Percentiles rank a stretch among this genome's conserved stretches.
Evolutionary conservation across 305 asterid species (phyloP).

Genomic region (Solanum chacoense): DNA sequence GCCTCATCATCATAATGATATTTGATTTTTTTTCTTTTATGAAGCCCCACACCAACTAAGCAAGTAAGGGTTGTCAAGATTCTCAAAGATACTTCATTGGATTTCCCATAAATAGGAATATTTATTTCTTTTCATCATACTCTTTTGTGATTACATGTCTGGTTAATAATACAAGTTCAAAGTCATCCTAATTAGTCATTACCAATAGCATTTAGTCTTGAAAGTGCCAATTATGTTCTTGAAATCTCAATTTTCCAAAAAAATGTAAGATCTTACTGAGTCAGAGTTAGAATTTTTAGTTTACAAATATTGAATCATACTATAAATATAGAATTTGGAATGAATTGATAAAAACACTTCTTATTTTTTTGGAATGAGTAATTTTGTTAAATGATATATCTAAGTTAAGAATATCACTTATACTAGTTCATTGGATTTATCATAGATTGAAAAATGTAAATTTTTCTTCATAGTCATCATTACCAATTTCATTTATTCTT

Average conservation of each 20-base stretch:
- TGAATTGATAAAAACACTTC: too few relatives aligned
- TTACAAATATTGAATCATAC: not conserved
- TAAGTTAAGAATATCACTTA: not conserved
- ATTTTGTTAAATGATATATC: not conserved
- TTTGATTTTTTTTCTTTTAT: not conserved
- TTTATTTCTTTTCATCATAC: not conserved
- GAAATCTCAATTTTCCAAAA: not conserved
- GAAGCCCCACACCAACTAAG: not conserved
- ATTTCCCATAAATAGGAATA: not conserved
- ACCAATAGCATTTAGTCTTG: not conserved
- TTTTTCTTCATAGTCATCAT: not conserved
- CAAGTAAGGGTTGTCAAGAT: not conserved
- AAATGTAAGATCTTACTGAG: not conserved
- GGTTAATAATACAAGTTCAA: not conserved
- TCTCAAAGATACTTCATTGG: not conserved
- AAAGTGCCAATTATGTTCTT: not conserved
- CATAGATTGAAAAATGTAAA: not conserved
- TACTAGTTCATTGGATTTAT: not conserved
- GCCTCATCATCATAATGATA: slow-evolving; percentile 1
- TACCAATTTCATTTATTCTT: not conserved
- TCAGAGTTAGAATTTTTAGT: not conserved
- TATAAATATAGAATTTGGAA: not conserved
- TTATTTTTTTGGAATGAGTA: too few relatives aligned
- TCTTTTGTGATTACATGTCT: not conserved
- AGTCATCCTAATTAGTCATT: not conserved